Evolutionary conservation across 2,329 filamentous ascomycete genomes (phyloP).

Genomic region (Sclerotinia minor): DNA sequence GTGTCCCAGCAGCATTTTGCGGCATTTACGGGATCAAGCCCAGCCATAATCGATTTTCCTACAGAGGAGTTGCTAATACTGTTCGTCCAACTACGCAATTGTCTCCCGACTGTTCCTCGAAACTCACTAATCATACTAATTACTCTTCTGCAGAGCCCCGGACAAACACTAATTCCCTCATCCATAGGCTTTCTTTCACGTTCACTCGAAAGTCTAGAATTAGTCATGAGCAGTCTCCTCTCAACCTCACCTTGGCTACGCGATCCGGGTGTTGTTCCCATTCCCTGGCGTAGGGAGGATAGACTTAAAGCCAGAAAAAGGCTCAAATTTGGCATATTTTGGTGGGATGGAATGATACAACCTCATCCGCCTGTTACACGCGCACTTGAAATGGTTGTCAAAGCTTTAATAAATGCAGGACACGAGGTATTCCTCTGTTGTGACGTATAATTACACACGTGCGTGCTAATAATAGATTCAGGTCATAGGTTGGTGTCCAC

Average conservation of each 20-base stretch:
- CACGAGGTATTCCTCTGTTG: not conserved
- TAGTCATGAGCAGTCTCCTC: constrained; percentile 57
- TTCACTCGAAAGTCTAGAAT: constrained; percentile 51
- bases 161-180: constrained; percentile 60
- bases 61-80: constrained; percentile 59
- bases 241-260: constrained; percentile 60
- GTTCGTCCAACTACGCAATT: constrained; percentile 12
- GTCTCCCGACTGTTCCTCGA: not conserved
- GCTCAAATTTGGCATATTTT: constrained; percentile 56
- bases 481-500: constrained; percentile 17
- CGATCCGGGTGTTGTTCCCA: constrained; percentile 61
- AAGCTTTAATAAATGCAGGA: not conserved
- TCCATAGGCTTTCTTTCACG: constrained; percentile 62
- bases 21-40: constrained; percentile 43
- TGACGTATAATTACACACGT: not conserved
- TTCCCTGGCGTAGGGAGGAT: constrained; percentile 59
- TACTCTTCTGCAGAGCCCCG: constrained; percentile 37
- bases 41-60: constrained; percentile 43
- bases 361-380: constrained; percentile 58
- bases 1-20: constrained; percentile 42
- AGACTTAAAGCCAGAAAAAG: constrained; percentile 25
- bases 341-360: constrained; percentile 50
- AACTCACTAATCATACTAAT: not conserved
- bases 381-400: constrained; percentile 50
- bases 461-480: not conserved